Base-by-base conservation (phyloP, 306 rosid species). In the Rosa lucieae region DNA sequence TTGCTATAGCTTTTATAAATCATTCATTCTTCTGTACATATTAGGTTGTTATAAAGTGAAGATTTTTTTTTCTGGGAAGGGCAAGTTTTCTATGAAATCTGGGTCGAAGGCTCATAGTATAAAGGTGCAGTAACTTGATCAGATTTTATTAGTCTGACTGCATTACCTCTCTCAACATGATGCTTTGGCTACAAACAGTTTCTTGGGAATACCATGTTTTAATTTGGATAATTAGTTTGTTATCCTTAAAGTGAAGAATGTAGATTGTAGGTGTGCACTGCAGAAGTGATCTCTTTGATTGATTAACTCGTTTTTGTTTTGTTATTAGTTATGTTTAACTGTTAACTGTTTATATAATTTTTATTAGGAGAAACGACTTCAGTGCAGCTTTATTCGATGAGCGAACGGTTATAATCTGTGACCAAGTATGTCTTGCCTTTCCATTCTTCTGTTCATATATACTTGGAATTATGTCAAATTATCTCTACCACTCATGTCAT, bases 341-440 rank as follows among this genome's bases (percentile, higher is more conserved):
- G 71, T 37, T 59, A 29, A 76, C 13, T 13, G 73, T 43, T 42
- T 13, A 5, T 7, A 3, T 47, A 62, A 63, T 62, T 5, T 44
- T 80, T 70, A 15, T 75, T 80, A 96, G 99, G 94, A 86, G 84
- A 70, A 89, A 91, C 65, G 99, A 96, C 85, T 96, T 96, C 84
- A 96, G 99, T 81, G 93, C 87, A 32, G 93, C 93, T 59, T 87
- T 87, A 73, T 96, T 96, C 78, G 99, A 93, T 79, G 98, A 93
- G 77, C 91, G 95, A 74, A 96, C 99, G 3, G 97, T 96, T 63
- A 90, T 96, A 83, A 83, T 96, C 76, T 96, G 99, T 70, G 99
- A 96, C 76, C 99, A 96, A 89, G 99, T 96, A 96, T 77, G 92
- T 44, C 73, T 18, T 69, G 4, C 69, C 42, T 75, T 10, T 56